Evolutionary conservation across 169 alveolate genomes (phyloP), one percentile per base, ranked within the genome.

Genomic region (Eimeria acervulina): DNA sequence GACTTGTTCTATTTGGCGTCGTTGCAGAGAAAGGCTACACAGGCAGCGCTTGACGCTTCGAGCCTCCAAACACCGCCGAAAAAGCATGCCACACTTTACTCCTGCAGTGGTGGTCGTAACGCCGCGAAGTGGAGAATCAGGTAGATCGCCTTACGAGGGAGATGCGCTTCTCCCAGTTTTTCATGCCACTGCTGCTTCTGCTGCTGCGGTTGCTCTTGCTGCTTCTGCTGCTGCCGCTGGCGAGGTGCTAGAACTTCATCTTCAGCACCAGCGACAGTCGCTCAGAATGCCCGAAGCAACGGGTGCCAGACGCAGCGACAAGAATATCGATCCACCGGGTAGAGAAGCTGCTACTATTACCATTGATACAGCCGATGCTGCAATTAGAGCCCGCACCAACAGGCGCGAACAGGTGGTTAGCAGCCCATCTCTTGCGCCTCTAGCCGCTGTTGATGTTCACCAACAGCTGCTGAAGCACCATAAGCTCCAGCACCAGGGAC

Each of bases 21-120:
- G 93, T 26, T 85, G 93, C 80, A 85, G 78, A 38, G 93, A 85
- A 21, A 85, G 63, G 81, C 93, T 85, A 42, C 93, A 85, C 80
- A 85, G 61, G 61, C 93, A 59, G 55, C 93, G 93, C 8, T 13
- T 55, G 38, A 31, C 23, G 78, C 61, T 33, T 33, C 59, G 93
- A 42, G 61, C 80, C 10, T 5, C 36, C 59, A 36, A 17, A 15
- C 5, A 44, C 59, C 78, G 51, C 44, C 55, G 80, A 10, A 59
- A 52, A 78, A 55, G 42, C 74, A 59, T 19, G 55, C 52, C 72
- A 66, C 42, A 36, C 31, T 13, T 42, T 33, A 10, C 40, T 55
- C 52, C 93, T 23, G 42, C 93, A 33, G 93, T 21, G 44, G 52
- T 40, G 31, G 81, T 59, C 68, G 28, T 36, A 51, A 36, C 61